Evolutionary conservation across 1,284 basidiomycete species (phyloP), one percentile per base, ranked within the genome.

Genomic region (Singerocomus inundabilis): DNA sequence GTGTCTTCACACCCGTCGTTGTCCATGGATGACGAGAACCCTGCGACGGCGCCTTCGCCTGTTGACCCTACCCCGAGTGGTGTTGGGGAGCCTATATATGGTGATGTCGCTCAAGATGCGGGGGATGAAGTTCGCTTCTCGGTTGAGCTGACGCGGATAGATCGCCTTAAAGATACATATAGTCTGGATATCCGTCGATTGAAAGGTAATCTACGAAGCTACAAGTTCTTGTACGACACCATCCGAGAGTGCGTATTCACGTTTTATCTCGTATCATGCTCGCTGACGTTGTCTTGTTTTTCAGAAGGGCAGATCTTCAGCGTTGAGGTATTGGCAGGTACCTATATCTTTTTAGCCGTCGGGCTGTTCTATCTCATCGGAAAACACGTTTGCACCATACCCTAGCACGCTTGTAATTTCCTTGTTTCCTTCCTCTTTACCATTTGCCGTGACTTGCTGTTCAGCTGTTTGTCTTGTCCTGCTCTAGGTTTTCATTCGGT

Each of bases 101-200:
- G 93, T 15, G 87, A 91, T 55, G 60, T 71, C 26, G 69, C 77
- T 7, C 81, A 88, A 57, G 94, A 97, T 64, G 81, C 82, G 25
- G 92, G 92, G 35, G 94, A 95, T 62, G 94, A 97, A 79, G 91
- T 97, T 55, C 83, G 91, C 57, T 97, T 97, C 75, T 90, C 84
- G 16, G 86, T 96, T 50, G 94, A 98, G 74, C 71, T 97, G 54
- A 96, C 93, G 41, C 77, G 88, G 57, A 79, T 97, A 63, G 89
- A 91, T 68, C 82, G 93, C 54, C 75, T 97, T 63, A 88, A 87
- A 58, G 90, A 91, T 60, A 89, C 91, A 37, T 93, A 88, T 67
- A 87, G 86, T 67, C 75, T 98, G 59, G 93, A 95, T 72, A 88
- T 97, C 68, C 84, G 94, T 59, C 75, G 94, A 55, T 69, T 96